Evolutionary conservation across 2,329 filamentous ascomycete genomes (phyloP).

Genomic region (Neoarthrinium moseri): DNA sequence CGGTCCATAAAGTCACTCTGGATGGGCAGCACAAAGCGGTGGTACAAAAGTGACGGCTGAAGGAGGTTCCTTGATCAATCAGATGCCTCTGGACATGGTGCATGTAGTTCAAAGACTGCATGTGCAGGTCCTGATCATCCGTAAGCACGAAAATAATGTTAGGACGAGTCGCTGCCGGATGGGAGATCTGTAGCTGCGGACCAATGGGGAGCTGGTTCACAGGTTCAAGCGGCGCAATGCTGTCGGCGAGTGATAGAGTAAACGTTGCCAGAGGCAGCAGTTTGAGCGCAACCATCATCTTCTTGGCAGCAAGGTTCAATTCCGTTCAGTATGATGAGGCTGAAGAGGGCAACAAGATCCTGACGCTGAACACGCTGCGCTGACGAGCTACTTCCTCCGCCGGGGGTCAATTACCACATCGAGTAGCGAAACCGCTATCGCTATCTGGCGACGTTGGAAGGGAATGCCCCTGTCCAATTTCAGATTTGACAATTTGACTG

Average conservation of each 20-base stretch:
- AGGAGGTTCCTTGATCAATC: conserved; percentile 56
- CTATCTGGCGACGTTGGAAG: neutral
- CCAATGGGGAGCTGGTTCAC: conserved; percentile 17
- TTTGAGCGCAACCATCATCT: neutral
- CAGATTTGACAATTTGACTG: neutral
- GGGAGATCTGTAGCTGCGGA: neutral
- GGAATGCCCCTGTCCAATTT: neutral
- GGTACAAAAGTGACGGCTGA: conserved; percentile 63
- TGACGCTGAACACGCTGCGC: neutral
- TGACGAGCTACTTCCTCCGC: neutral
- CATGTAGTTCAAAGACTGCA: conserved; percentile 62
- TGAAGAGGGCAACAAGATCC: neutral
- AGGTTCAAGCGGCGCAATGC: conserved; percentile 12
- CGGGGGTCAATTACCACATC: neutral
- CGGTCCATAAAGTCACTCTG: conserved; percentile 64
- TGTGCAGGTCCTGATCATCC: conserved; percentile 65
- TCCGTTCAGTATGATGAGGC: neutral
- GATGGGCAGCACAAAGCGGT: conserved; percentile 68
- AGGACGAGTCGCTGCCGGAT: conserved; percentile 25
- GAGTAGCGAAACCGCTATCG: neutral
- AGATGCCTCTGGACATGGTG: conserved; percentile 56
- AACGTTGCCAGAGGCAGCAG: neutral
- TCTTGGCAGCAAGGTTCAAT: neutral
- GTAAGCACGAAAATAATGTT: conserved; percentile 69
- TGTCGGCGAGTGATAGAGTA: neutral